Percentiles rank a stretch among this genome's conserved stretches.
Evolutionary conservation across 1,284 basidiomycete genomes (phyloP).

Genomic region (Puccinia triticina): DNA sequence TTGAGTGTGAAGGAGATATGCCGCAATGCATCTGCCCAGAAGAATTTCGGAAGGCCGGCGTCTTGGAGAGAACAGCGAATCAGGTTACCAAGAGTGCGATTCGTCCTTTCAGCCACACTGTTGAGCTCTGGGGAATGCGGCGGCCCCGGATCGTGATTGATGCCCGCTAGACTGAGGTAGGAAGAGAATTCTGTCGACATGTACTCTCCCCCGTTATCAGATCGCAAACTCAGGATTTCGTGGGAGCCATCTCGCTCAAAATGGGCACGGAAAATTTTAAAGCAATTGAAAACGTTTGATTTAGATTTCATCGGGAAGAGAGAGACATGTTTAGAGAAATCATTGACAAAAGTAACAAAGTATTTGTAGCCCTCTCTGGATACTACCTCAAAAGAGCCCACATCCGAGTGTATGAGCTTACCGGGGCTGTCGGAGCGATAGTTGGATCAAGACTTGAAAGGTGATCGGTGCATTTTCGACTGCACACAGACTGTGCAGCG

Average conservation of each 20-base stretch:
- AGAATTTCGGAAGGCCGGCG: not conserved
- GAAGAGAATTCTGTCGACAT: not conserved
- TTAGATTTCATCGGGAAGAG: slow-evolving; percentile 3
- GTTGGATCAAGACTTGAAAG: not conserved
- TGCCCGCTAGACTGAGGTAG: not conserved
- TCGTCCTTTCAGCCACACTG: not conserved
- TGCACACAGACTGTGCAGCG: not conserved
- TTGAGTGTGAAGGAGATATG: not conserved
- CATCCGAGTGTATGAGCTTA: slow-evolving; percentile 3
- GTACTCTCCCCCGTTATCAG: slow-evolving; percentile 12
- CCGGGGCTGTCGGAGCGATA: not conserved
- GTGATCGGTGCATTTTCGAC: not conserved
- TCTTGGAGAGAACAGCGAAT: not conserved
- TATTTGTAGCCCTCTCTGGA: not conserved
- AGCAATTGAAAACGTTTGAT: slow-evolving; percentile 48
- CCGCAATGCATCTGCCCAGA: slow-evolving; percentile 1
- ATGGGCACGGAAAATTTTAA: slow-evolving; percentile 59
- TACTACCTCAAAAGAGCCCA: not conserved
- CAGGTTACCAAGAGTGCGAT: not conserved
- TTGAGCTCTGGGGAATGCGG: slow-evolving; percentile 13
- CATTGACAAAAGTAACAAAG: not conserved
- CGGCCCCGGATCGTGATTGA: not conserved
- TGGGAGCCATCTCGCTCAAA: slow-evolving; percentile 54
- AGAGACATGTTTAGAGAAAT: not conserved
- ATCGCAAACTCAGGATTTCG: not conserved